A percentile compares a stretch with the other conserved stretches of the same genome.
Evolutionary conservation across 371 early-diverging fungal genomes (phyloP).

Genomic region (Rozella allomycis): DNA sequence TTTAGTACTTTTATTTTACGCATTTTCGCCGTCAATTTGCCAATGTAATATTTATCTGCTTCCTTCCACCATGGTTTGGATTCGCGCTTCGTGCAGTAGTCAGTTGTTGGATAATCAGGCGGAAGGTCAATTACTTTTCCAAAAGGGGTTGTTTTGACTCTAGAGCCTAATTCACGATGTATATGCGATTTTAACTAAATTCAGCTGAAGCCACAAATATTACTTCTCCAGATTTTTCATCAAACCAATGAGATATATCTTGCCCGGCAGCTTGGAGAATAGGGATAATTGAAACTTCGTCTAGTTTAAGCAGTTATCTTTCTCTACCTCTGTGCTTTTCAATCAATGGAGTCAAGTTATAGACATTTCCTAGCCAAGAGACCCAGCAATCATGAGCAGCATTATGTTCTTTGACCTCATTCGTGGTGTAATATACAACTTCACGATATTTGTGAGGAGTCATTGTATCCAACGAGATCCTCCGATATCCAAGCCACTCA

Average conservation of each 20-base stretch:
- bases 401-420: conserved; percentile 21
- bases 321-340: conserved; percentile 11
- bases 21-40: conserved; percentile 14
- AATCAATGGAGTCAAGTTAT: conserved; percentile 16
- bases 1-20: conserved; percentile 20
- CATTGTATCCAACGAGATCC: too few relatives aligned
- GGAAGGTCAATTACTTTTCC: conserved; percentile 22
- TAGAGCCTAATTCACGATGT: conserved; percentile 14
- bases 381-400: conserved; percentile 22
- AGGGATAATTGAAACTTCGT: conserved; percentile 15
- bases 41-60: conserved; percentile 15
- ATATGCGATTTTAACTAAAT: conserved; percentile 15
- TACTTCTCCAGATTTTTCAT: conserved; percentile 16
- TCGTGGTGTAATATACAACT: conserved; percentile 28
- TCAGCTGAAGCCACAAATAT: neutral
- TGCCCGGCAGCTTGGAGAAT: conserved; percentile 24
- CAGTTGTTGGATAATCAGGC: conserved; percentile 15
- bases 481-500: too few relatives aligned
- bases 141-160: conserved; percentile 16
- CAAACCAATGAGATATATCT: conserved; percentile 34
- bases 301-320: conserved; percentile 2
- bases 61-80: conserved; percentile 24
- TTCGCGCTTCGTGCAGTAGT: conserved; percentile 5
- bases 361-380: conserved; percentile 26
- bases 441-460: too few relatives aligned